These are phyloP conservation scores for Pseudevernia furfuracea DNA, from an alignment of 495 filamentous ascomycete species.

Conservation along the genomic window DNA sequence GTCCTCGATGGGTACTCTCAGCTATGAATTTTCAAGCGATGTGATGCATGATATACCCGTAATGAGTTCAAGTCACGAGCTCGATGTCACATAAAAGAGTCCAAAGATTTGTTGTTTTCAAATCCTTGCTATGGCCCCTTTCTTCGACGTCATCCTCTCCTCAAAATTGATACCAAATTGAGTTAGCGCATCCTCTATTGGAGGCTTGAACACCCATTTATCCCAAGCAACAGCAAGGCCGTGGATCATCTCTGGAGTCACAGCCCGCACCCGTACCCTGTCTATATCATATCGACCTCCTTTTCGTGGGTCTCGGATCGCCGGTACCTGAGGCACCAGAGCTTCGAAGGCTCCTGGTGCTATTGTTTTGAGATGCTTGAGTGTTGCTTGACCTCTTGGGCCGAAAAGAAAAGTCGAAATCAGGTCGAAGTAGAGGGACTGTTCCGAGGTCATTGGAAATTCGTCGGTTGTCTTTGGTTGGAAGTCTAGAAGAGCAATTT, in stretches of 20 bases:
- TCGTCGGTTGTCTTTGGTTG: slow-evolving; percentile 31
- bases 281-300: slow-evolving; percentile 31
- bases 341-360: slow-evolving; percentile 31
- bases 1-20: neutral
- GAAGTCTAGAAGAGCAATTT: slow-evolving; percentile 37
- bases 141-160: neutral
- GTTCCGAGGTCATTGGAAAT: slow-evolving; percentile 26
- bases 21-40: neutral
- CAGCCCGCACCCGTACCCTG: slow-evolving; percentile 25
- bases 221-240: slow-evolving; percentile 31
- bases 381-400: neutral
- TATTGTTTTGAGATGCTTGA: slow-evolving; percentile 25
- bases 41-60: neutral
- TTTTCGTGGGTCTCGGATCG: slow-evolving; percentile 29
- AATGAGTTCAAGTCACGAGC: neutral
- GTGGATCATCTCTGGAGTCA: slow-evolving; percentile 32
- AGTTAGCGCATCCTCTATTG: slow-evolving; percentile 16
- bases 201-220: slow-evolving; percentile 34
- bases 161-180: slow-evolving; percentile 2
- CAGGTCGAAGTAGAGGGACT: slow-evolving; percentile 12
- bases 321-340: slow-evolving; percentile 26
- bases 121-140: neutral
- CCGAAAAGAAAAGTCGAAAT: slow-evolving; percentile 23
- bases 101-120: neutral
- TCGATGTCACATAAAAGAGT: neutral